These are phyloP conservation scores for Jacaranda mimosifolia DNA, from an alignment of 257 asterid genomes.

Conservation along the genomic window DNA sequence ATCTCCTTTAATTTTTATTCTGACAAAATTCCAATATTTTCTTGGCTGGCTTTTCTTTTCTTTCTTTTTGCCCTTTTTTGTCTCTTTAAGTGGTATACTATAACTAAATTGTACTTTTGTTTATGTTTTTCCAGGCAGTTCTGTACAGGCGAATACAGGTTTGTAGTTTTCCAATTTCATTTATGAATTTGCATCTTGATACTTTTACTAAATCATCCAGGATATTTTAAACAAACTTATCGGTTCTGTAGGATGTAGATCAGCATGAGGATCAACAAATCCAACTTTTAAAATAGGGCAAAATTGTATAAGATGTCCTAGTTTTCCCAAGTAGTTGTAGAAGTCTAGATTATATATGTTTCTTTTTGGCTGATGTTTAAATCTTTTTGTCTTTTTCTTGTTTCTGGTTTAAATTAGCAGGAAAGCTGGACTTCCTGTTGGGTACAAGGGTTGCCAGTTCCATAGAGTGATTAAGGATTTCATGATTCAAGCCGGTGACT, in stretches of 20 bases:
- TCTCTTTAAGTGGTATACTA: slow-evolving; percentile 11
- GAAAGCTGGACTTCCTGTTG: slow-evolving; percentile 76
- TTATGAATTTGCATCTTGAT: slow-evolving; percentile 1
- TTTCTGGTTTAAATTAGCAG: slow-evolving; percentile 44
- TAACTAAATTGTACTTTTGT: slow-evolving; percentile 16
- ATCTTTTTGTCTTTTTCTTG: slow-evolving; percentile 6
- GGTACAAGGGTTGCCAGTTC: slow-evolving; percentile 76
- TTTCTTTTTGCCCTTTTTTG: background rate
- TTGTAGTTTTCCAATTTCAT: slow-evolving; percentile 18
- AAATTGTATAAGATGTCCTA: background rate
- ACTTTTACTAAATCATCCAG: background rate
- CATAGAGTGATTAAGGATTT: slow-evolving; percentile 87
- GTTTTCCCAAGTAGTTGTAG: background rate
- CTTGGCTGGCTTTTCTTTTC: background rate
- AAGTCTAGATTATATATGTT: background rate
- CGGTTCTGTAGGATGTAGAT: background rate
- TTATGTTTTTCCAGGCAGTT: slow-evolving; percentile 68
- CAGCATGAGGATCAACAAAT: background rate
- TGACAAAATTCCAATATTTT: background rate
- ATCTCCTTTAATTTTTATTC: background rate
- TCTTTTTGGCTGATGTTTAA: background rate
- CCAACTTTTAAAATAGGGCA: background rate
- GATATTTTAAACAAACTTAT: background rate
- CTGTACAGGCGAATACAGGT: slow-evolving; percentile 95
- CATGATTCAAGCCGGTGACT: slow-evolving; percentile 86